A percentile compares a stretch with the other conserved stretches of the same genome.
Evolutionary conservation across 73 alveolate species (phyloP).

Genomic region (Paramecium biaurelia): DNA sequence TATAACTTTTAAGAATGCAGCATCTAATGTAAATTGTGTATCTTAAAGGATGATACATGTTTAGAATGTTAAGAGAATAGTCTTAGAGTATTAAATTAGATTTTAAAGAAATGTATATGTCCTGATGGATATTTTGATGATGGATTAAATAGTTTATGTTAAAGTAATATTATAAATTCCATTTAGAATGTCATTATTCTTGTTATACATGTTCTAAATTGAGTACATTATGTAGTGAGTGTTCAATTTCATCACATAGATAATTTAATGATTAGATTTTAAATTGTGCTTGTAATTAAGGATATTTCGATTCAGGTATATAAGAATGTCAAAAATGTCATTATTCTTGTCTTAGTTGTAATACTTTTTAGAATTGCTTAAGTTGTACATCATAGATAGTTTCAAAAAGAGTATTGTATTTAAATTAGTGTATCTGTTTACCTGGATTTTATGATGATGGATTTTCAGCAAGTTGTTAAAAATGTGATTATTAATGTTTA

Average conservation of each 20-base stretch:
- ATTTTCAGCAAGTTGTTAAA: neutral
- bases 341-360: neutral
- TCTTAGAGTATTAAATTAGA: neutral
- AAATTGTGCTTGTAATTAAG: neutral
- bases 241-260: neutral
- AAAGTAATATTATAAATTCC: neutral
- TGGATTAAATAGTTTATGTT: neutral
- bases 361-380: neutral
- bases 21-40: neutral
- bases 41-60: neutral
- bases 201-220: neutral
- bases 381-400: neutral
- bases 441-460: neutral
- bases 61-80: neutral
- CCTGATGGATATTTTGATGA: neutral
- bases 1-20: neutral
- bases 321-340: neutral
- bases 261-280: neutral
- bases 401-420: neutral
- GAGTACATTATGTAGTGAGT: neutral
- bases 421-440: neutral
- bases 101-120: neutral
- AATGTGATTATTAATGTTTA: neutral
- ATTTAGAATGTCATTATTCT: neutral
- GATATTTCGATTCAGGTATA: neutral